Evolutionary conservation across 1,284 basidiomycete species (phyloP), one percentile per base, ranked within the genome.

Genomic region (Heliocybe sulcata): DNA sequence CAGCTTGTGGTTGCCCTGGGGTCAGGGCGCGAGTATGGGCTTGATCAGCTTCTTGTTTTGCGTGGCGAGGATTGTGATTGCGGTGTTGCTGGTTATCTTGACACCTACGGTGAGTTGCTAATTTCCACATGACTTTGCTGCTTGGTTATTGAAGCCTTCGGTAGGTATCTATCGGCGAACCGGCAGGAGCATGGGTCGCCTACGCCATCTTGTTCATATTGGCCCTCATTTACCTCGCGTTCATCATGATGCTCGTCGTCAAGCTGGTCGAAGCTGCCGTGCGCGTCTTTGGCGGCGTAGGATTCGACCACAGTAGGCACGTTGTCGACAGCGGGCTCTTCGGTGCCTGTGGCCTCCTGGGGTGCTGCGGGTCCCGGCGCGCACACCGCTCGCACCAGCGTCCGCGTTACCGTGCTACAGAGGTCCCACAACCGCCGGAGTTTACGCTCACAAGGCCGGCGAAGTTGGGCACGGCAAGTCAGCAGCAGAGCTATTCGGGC

Each of bases 1-100:
- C 42, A 93, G 90, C 57, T 77, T 97, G 42, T 97, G 94, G 93
- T 79, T 95, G 56, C 94, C 95, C 16, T 98, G 95, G 95, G 94
- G 92, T 42, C 89, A 91, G 54, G 94, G 95, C 2, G 94, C 95
- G 1, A 91, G 92, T 60, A 98, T 98, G 95, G 95, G 94, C 14
- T 80, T 92, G 20, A 85, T 94, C 57, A 92, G 90, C 67, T 96
- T 97, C 73, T 74, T 97, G 63, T 87, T 95, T 60, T 94, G 91
- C 57, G 90, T 97, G 2, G 82, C 90, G 29, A 79, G 96, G 60
- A 94, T 98, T 64, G 86, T 94, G 19, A 83, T 94, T 25, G 89
- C 92, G 2, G 92, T 98, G 16, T 71, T 99, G 45, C 75, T 97
- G 51, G 86, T 98, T 61, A 91, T 98, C 58, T 73, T 98, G 54